Percentiles rank a stretch among this genome's conserved stretches.
These are phyloP conservation scores for Fusarium sp. DNA, from an alignment of 2,329 filamentous ascomycete species.

Conservation along the genomic window DNA sequence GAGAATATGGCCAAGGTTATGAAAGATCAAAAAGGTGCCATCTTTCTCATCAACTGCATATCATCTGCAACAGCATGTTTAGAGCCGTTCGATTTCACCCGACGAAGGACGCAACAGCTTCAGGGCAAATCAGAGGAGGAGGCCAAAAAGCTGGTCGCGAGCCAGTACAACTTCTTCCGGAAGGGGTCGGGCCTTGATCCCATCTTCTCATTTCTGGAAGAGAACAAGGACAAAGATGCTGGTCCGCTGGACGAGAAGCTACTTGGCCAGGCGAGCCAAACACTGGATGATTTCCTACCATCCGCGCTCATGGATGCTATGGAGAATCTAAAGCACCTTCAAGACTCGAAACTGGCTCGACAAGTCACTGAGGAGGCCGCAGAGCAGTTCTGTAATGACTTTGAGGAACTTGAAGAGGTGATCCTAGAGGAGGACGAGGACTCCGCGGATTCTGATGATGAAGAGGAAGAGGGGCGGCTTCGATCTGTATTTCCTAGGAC, in stretches of 20 bases:
- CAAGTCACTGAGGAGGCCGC: slow-evolving; percentile 83
- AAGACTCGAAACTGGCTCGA: slow-evolving; percentile 74
- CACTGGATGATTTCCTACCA: slow-evolving; percentile 87
- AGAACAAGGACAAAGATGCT: slow-evolving; percentile 44
- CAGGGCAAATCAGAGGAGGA: slow-evolving; percentile 63
- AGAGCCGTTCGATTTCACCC: slow-evolving; percentile 69
- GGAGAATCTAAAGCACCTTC: slow-evolving; percentile 77
- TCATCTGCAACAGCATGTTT: slow-evolving; percentile 65
- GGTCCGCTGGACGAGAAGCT: slow-evolving; percentile 57
- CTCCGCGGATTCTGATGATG: slow-evolving; percentile 36
- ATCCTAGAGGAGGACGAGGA: slow-evolving; percentile 57
- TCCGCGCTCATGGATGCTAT: slow-evolving; percentile 92
- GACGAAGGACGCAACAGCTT: slow-evolving; percentile 62
- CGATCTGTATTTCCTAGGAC: slow-evolving; percentile 63
- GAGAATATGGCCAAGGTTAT: slow-evolving; percentile 71
- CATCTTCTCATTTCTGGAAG: slow-evolving; percentile 66
- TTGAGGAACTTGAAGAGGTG: slow-evolving; percentile 67
- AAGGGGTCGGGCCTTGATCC: slow-evolving; percentile 74
- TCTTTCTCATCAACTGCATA: slow-evolving; percentile 78
- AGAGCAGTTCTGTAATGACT: slow-evolving; percentile 83
- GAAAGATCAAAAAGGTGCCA: slow-evolving; percentile 64
- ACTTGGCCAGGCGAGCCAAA: slow-evolving; percentile 74
- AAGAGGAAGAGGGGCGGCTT: slow-evolving; percentile 21
- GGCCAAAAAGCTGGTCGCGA: slow-evolving; percentile 65
- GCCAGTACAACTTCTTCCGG: slow-evolving; percentile 76